Base-by-base conservation (phyloP, 1,139 yeast genomes). In the Wickerhamomyces sp. region DNA sequence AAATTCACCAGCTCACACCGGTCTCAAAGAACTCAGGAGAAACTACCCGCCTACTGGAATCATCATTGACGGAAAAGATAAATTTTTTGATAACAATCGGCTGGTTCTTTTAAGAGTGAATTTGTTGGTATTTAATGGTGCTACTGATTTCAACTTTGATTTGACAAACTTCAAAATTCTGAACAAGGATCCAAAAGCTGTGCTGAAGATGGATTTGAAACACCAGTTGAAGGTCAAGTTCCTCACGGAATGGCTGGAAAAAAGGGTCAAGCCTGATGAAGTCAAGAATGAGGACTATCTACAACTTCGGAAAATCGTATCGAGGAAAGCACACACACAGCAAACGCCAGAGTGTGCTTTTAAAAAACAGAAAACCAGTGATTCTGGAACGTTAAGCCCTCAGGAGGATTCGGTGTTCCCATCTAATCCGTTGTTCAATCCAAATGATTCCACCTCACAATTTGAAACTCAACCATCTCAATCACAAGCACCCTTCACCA, bases 181-280 rank as follows among this genome's bases (percentile, higher is more conserved):
- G 8, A 39, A 44, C 22, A 20, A 21, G 4, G 34, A 32, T 19
- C 40, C 40, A 3, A 16, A n/a, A 16, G 18, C 25, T 23, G 35
- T 37, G 2, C 21, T 34, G 4, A 27, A 18, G n/a, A 8, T 31
- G 23, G 23, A 29, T 4, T n/a, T 18, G n/a, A 35, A 27, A 11
- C 33, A 32, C 9, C 37, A 31, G 23, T 8, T 12, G 16, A 43
- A 43, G 26, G 23, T 43, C 9, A 30, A 25, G 18, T 20, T 26
- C 3, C 16, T 43, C 11, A 25, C 34, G 5, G 26, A 28, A 3
- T 15, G 28, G 9, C 17, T 43, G 9, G 26, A 35, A 14, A 27
- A 14, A 6, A 31, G 21, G 16, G 16, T 18, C 6, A 6, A 13
- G 12, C 26, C 11, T 21, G 23, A 23, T 21, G 29, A 30, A 13